These are phyloP conservation scores for Magnaporthales sp. DNA, from an alignment of 2,329 filamentous ascomycete genomes.

Conservation along the genomic window DNA sequence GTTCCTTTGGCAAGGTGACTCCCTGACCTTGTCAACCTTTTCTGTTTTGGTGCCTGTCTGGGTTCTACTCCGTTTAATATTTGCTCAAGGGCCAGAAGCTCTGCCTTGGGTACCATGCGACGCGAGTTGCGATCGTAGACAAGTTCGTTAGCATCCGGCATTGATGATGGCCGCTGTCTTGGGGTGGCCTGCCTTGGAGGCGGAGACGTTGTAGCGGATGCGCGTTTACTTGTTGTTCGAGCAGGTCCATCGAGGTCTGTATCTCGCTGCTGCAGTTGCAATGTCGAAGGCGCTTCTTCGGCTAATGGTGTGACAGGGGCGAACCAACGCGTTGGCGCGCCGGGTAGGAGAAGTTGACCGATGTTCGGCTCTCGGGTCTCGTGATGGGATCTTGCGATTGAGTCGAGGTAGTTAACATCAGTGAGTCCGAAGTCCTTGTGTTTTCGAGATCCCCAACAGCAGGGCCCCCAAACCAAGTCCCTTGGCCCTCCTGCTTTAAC, in stretches of 20 bases:
- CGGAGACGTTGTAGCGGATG: slow-evolving; percentile 14
- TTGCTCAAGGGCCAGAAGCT: slow-evolving; percentile 32
- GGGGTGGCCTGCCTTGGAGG: slow-evolving; percentile 15
- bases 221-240: slow-evolving; percentile 1
- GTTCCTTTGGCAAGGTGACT: background rate
- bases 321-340: slow-evolving; percentile 32
- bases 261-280: slow-evolving; percentile 5
- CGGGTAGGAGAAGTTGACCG: slow-evolving; percentile 53
- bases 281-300: background rate
- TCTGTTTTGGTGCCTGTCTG: slow-evolving; percentile 5
- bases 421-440: slow-evolving; percentile 34
- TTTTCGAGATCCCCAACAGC: slow-evolving; percentile 32
- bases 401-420: slow-evolving; percentile 22
- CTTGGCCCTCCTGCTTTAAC: slow-evolving; percentile 26
- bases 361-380: slow-evolving; percentile 38
- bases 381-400: slow-evolving; percentile 21
- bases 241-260: slow-evolving; percentile 6
- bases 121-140: slow-evolving; percentile 60
- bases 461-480: slow-evolving; percentile 42
- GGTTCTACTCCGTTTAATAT: slow-evolving; percentile 28
- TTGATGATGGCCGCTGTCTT: slow-evolving; percentile 16
- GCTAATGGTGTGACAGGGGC: slow-evolving; percentile 17
- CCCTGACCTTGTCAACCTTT: slow-evolving; percentile 8
- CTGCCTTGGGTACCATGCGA: slow-evolving; percentile 45
- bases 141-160: slow-evolving; percentile 31